Evolutionary conservation across 2,329 filamentous ascomycete species (phyloP).

Genomic region (Tolypocladium inflatum): DNA sequence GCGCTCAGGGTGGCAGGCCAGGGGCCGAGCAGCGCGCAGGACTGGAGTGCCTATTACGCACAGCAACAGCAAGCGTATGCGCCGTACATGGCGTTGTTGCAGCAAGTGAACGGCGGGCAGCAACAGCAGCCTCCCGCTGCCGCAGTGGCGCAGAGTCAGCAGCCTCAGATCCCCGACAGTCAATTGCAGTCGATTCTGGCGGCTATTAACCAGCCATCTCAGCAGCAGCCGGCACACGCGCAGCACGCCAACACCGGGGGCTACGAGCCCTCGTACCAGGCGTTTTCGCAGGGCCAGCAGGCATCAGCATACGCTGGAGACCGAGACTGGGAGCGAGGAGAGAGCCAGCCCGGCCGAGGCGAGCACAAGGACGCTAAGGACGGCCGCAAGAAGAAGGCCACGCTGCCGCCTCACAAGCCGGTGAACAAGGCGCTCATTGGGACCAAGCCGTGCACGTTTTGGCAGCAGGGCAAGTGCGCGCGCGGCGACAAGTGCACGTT

Average conservation of each 20-base stretch:
- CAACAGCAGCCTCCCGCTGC: conserved; percentile 12
- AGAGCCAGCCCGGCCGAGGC: conserved; percentile 19
- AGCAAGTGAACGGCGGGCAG: conserved; percentile 28
- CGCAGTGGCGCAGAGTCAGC: conserved; percentile 8
- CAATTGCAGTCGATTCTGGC: conserved; percentile 35
- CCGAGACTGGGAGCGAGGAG: conserved; percentile 23
- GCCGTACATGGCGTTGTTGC: conserved; percentile 32
- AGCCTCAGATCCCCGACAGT: conserved; percentile 21
- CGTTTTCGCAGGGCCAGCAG: conserved; percentile 19
- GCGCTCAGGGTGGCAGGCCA: conserved; percentile 15
- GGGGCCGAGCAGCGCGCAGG: conserved; percentile 9
- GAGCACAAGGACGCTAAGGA: conserved; percentile 26
- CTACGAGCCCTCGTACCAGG: conserved; percentile 28
- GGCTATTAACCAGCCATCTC: conserved; percentile 28
- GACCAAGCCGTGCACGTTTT: conserved; percentile 63
- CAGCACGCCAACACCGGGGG: conserved; percentile 10
- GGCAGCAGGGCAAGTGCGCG: conserved; percentile 59
- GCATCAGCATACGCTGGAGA: conserved; percentile 16
- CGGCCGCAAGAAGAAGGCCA: conserved; percentile 29
- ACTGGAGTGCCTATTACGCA: conserved; percentile 18
- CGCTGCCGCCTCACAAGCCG: conserved; percentile 30
- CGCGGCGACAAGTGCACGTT: conserved; percentile 69
- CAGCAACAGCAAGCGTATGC: conserved; percentile 29
- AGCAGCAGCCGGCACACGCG: conserved; percentile 10
- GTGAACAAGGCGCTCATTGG: conserved; percentile 50